A percentile compares a stretch with the other conserved stretches of the same genome.
Conservation (phyloP, 2,329 filamentous ascomycete genomes). For the Golovinomyces cichoracearum region DNA sequence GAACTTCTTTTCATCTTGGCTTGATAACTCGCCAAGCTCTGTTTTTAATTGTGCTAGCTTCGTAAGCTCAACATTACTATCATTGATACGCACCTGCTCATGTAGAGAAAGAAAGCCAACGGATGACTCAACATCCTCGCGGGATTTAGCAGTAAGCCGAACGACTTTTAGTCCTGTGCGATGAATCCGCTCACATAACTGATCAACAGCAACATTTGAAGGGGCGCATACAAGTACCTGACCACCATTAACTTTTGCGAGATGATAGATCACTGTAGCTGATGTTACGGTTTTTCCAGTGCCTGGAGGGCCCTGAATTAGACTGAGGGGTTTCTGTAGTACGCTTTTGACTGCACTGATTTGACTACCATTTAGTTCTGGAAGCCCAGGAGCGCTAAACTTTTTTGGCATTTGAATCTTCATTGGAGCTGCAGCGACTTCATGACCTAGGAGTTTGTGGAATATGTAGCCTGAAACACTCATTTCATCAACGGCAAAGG, state of each 20-base stretch:
- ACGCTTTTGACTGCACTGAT: constrained; percentile 92
- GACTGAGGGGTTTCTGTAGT: constrained; percentile 69
- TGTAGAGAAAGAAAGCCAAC: constrained; percentile 88
- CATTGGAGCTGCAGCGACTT: constrained; percentile 82
- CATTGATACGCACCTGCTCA: constrained; percentile 91
- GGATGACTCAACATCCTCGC: constrained; percentile 95
- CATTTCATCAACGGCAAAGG: constrained; percentile 91
- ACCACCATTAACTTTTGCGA: constrained; percentile 81
- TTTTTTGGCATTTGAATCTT: constrained; percentile 91
- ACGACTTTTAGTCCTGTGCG: constrained; percentile 87
- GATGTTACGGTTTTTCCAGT: constrained; percentile 98
- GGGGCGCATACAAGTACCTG: constrained; percentile 92
- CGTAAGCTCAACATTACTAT: constrained; percentile 76
- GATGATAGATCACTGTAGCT: constrained; percentile 91
- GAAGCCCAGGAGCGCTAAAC: constrained; percentile 80
- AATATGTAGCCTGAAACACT: constrained; percentile 98
- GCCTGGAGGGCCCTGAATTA: constrained; percentile 90
- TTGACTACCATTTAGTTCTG: constrained; percentile 85
- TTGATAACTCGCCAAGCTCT: constrained; percentile 73
- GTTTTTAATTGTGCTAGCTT: constrained; percentile 85
- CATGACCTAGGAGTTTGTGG: constrained; percentile 82
- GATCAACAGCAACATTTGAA: constrained; percentile 94
- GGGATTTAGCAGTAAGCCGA: constrained; percentile 91
- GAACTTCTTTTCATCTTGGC: constrained; percentile 94
- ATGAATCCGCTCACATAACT: constrained; percentile 91